Base-by-base conservation (phyloP, 352 stramenopile species). In the Stephanocyclus meneghinianus region DNA sequence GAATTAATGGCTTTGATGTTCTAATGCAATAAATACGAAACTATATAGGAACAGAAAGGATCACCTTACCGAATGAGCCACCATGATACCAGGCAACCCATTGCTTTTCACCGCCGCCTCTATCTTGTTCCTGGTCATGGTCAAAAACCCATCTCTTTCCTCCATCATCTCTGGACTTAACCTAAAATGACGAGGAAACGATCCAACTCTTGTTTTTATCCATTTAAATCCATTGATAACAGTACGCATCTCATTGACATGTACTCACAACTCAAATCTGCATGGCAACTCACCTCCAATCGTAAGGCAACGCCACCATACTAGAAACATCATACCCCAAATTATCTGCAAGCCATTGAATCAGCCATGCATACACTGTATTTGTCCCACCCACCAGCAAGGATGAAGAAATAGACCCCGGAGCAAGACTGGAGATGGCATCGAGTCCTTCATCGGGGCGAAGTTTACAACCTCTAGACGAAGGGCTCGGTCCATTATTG, bases 311-410 rank as follows among this genome's bases (percentile, higher is more conserved):
- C n/a, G 83, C 90, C 35, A 94, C 71, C 47, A 94, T 88, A 45
- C 78, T 90, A 0, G 76, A 81, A 13, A 92, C 86, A 78, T 93
- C 90, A 74, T 94, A 94, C 62, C 81, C 81, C 32, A 94, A 77
- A 78, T 92, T 91, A 40, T 92, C 87, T 0, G 86, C 85, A 6
- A 94, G 61, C 87, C 87, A 94, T 78, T 92, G 84, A 55, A 91
- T 91, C 13, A 94, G 62, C 83, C 87, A 93, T 21, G 90, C 83
- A 74, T 92, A 93, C 7, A 93, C 85, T 15, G 90, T 94, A 64
- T 94, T 94, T 1, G 84, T 91, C 0, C 84, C 81, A 13, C 87
- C 90, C 2, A 92, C 78, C 6, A 94, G 74, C 13, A 91, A 45
- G n/a, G 86, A 70, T 5, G 75, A 79, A 18, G 84, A 81, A 32